These are phyloP conservation scores for Lunularia cruciata DNA, from an alignment of 225 moss, liverwort and hornwort species.

Conservation along the genomic window DNA sequence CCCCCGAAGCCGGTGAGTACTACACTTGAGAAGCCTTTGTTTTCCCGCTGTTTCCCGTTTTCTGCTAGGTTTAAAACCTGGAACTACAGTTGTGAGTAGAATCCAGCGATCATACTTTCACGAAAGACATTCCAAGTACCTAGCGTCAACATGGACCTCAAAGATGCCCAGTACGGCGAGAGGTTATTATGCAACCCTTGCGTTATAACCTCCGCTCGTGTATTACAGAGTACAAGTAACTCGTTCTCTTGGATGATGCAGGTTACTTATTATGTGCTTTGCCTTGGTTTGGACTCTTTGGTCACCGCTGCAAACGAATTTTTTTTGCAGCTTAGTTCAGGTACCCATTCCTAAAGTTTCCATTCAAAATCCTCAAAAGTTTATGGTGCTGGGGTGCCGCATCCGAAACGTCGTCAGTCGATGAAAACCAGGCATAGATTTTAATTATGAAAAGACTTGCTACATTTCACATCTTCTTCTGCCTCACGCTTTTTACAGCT, in stretches of 20 bases:
- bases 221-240: background rate
- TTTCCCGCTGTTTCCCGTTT: background rate
- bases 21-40: background rate
- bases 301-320: slow-evolving; percentile 79
- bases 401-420: too few species aligned
- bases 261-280: slow-evolving; percentile 90
- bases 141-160: background rate
- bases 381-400: too few species aligned
- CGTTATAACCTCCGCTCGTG: background rate
- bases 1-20: slow-evolving; percentile 71
- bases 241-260: slow-evolving; percentile 22
- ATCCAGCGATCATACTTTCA: too few species aligned
- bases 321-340: slow-evolving; percentile 93
- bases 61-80: background rate
- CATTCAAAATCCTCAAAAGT: too few species aligned
- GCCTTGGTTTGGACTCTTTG: slow-evolving; percentile 83
- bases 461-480: too few species aligned
- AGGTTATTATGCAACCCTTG: too few species aligned
- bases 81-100: background rate
- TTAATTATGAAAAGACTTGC: too few species aligned
- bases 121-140: too few species aligned
- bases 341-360: slow-evolving; percentile 33
- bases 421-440: too few species aligned
- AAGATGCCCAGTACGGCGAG: too few species aligned
- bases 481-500: too few species aligned